Evolutionary conservation across 2,329 filamentous ascomycete species (phyloP).

Genomic region (Phyllosticta citriasiana): DNA sequence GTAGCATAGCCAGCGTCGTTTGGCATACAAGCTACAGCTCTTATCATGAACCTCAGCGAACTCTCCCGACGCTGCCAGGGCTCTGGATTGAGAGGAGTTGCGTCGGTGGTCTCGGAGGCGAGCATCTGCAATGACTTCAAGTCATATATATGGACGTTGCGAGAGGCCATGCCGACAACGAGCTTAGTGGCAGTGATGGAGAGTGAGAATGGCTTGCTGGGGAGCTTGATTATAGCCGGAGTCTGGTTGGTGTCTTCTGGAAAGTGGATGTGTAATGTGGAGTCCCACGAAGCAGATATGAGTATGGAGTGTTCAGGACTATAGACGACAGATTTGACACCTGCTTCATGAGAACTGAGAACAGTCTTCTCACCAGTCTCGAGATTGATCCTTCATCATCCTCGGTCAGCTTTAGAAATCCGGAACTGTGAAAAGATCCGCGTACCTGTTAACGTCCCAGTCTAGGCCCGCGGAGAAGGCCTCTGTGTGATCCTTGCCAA

Average conservation of each 20-base stretch:
- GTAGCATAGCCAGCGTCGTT: constrained; percentile 91
- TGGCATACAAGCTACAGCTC: constrained; percentile 91
- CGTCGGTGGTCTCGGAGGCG: constrained; percentile 38
- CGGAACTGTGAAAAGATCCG: neutral
- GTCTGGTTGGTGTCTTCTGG: constrained; percentile 40
- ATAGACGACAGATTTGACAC: constrained; percentile 78
- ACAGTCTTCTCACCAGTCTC: constrained; percentile 61
- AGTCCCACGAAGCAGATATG: constrained; percentile 89
- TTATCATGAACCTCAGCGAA: constrained; percentile 90
- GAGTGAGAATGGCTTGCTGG: constrained; percentile 82
- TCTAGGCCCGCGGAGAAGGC: constrained; percentile 83
- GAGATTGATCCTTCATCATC: constrained; percentile 52
- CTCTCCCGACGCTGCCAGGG: constrained; percentile 93
- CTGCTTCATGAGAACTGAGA: constrained; percentile 66
- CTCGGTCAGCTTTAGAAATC: constrained; percentile 8
- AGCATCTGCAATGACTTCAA: constrained; percentile 56
- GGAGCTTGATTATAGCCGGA: constrained; percentile 60
- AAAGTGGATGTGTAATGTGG: constrained; percentile 76
- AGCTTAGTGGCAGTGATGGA: constrained; percentile 70
- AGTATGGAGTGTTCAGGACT: constrained; percentile 66
- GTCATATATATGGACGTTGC: constrained; percentile 92
- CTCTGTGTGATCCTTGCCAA: constrained; percentile 70
- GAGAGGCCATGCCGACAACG: constrained; percentile 90
- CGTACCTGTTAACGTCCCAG: constrained; percentile 68
- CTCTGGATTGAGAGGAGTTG: constrained; percentile 44